phyloP scores from a whole-genome alignment of 169 alveolate species.

The Theileria equi region DNA sequence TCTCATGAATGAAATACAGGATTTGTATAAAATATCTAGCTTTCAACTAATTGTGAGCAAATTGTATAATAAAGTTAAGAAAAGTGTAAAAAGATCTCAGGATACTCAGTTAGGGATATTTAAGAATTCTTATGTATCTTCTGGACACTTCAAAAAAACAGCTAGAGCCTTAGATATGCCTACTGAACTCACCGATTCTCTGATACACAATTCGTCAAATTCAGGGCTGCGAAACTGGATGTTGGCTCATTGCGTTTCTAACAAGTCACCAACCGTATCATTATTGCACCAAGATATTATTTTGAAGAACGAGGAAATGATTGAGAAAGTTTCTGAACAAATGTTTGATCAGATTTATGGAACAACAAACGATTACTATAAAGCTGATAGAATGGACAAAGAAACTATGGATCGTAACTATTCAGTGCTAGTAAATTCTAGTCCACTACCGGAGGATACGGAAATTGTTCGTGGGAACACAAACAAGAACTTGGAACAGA shows the following conservation, averaged over 20 bases:
- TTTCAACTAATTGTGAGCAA: constrained; percentile 6
- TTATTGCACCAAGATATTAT: constrained; percentile 51
- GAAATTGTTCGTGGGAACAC: too few species aligned
- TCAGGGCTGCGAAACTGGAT: constrained; percentile 57
- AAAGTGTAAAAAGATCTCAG: not conserved
- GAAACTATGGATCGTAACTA: constrained; percentile 21
- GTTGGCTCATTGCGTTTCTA: constrained; percentile 42
- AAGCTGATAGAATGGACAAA: constrained; percentile 16
- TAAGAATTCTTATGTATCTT: constrained; percentile 8
- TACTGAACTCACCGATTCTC: constrained; percentile 47
- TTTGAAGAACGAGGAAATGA: constrained; percentile 20
- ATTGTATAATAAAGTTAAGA: not conserved
- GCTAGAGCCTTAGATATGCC: constrained; percentile 33
- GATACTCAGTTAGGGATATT: not conserved
- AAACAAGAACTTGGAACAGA: too few species aligned
- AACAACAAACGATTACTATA: constrained; percentile 33
- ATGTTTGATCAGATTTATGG: constrained; percentile 58
- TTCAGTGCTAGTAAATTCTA: constrained; percentile 9
- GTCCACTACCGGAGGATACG: constrained; percentile 2
- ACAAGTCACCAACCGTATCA: constrained; percentile 54
- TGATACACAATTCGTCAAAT: constrained; percentile 31
- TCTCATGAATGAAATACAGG: constrained; percentile 16
- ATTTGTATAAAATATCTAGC: not conserved
- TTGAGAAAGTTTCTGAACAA: constrained; percentile 20
- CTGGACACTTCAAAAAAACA: constrained; percentile 15